Conservation (phyloP, 805 yeast species). For the Candida berthetii region DNA sequence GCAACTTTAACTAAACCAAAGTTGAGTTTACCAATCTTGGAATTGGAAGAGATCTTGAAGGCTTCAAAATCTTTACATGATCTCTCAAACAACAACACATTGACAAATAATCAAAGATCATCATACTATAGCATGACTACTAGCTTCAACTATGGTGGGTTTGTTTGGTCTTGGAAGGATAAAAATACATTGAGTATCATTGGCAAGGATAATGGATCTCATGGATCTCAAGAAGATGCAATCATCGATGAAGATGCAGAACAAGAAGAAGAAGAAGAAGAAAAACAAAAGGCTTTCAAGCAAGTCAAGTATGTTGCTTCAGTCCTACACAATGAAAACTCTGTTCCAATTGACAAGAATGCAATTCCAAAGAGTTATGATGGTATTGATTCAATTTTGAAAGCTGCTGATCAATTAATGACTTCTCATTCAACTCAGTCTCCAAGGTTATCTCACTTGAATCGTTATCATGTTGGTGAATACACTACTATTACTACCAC, state of each 20-base stretch:
- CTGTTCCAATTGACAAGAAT: not conserved
- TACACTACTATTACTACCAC: no score
- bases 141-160: conserved; percentile 20
- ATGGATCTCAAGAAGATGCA: no score
- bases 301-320: no score
- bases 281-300: no score
- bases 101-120: no score
- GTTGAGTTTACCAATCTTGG: conserved; percentile 8
- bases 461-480: no score
- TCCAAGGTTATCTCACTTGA: no score
- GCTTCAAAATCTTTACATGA: conserved; percentile 22
- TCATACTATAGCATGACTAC: no score
- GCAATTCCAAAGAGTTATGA: conserved; percentile 16
- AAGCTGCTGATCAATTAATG: conserved; percentile 20
- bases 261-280: no score
- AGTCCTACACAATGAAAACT: no score
- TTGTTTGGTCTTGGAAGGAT: conserved; percentile 19
- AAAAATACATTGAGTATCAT: conserved; percentile 13
- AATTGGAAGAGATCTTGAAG: conserved; percentile 19
- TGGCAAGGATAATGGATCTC: conserved; percentile 17
- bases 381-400: conserved; percentile 15
- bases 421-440: conserved; percentile 6
- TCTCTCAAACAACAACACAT: conserved; percentile 5
- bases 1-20: not conserved
- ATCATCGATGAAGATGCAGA: conserved; percentile 1